Evolutionary conservation across 208 protist species (phyloP), one percentile per base, ranked within the genome.

Genomic region (Trypanosoma avium): DNA sequence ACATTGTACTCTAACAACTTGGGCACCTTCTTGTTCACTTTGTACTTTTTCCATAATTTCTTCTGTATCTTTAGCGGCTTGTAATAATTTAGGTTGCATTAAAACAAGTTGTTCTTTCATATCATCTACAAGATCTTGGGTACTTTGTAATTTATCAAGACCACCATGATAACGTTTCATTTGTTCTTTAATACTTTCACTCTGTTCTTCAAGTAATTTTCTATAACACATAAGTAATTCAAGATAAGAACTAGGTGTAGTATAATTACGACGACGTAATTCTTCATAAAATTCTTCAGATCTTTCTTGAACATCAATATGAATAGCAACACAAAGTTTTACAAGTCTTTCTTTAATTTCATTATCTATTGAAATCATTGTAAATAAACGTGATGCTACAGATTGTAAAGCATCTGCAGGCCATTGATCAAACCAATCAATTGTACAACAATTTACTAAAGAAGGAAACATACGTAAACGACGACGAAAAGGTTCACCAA

Each of bases 401-500:
- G 78, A 84, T 13, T 74, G 32, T 9, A 99, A 84, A 9, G 97
- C 98, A 49, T 98, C 94, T 19, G 70, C 54, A 22, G 98, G 97
- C 98, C 98, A 99, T 66, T 93, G 84, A 61, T 92, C 88, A 65
- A 98, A 98, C 98, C 98, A 99, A 74, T 99, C 97, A 60, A 99
- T 99, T 17, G 96, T 98, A 78, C 94, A 98, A 78, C 98, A 99
- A 77, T 98, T 98, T 53, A 99, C 95, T 0, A 99, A 79, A 19
- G 98, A 99, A 8, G 98, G 98, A 63, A 98, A 99, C 93, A 97
- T 97, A 70, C 96, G 91, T 50, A 97, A 84, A 36, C 98, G 86
- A 30, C 79, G 79, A 60, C 96, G 92, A 77, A 99, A 99, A 47
- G 89, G 82, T 30, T 98, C 90, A 10, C 97, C 97, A 21, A 98